Base-by-base conservation (phyloP, 306 rosid genomes). In the Corylus americana region DNA sequence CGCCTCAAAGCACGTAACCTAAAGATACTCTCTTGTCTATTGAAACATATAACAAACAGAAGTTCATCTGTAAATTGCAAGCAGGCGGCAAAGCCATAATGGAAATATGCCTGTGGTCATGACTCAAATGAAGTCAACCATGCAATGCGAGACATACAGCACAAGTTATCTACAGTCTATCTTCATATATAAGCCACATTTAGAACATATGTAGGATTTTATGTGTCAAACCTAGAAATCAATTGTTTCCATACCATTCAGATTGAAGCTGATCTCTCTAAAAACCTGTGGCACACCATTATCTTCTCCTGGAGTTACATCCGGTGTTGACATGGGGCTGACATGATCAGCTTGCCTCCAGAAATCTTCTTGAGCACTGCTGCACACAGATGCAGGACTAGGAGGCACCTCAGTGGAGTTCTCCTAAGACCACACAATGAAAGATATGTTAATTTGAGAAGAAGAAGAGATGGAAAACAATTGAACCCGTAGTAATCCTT, bases 361-460 rank as follows among this genome's bases (percentile, higher is more conserved):
- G 50, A 89, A 74, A 14, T 95, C 98, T 81, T 95, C 98, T 29
- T 85, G 96, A 71, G 85, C 86, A 87, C 92, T 96, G 96, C 99
- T 91, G 87, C 96, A 91, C 14, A 88, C 90, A 71, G 99, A 96
- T 59, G 97, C 99, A 71, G 99, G 99, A 87, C 99, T 96, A 70
- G 99, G 99, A 82, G 99, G 99, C 57, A 96, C 99, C 92, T 96
- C 99, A 44, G 99, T 96, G 83, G 84, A 93, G 78, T 93, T 96
- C 55, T 96, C 99, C 99, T 96, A 55, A 74, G 69, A 82, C 74
- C 82, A 71, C 27, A 70, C 55, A 70, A 76, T 45, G 79, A 74
- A 71, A 81, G 55, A 83, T 77, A 3, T 29, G 55, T 49, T 53
- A 49, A 77, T 79, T 72, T 78, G 78, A 81, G 37, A 78, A 80